These are phyloP conservation scores for Tylopilus sp. DNA, from an alignment of 1,284 basidiomycete species.

Conservation along the genomic window DNA sequence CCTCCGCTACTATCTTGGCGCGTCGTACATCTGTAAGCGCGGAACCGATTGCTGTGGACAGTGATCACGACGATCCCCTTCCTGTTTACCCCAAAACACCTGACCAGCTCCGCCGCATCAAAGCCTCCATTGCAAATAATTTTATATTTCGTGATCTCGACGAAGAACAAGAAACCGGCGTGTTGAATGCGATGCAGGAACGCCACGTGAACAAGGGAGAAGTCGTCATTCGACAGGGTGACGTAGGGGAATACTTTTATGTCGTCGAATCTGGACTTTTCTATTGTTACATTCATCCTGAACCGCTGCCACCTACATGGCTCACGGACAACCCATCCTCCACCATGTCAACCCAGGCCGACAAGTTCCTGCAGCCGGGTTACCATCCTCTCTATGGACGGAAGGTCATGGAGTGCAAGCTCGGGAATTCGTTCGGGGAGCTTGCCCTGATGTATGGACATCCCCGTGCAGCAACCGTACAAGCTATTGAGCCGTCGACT, in stretches of 20 bases:
- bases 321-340: constrained; percentile 39
- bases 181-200: constrained; percentile 96
- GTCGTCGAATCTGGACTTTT: constrained; percentile 90
- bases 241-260: constrained; percentile 97
- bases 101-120: constrained; percentile 86
- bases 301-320: constrained; percentile 59
- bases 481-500: constrained; percentile 80
- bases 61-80: constrained; percentile 57
- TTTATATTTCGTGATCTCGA: constrained; percentile 96
- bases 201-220: constrained; percentile 68
- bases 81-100: constrained; percentile 81
- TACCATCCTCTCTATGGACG: constrained; percentile 73
- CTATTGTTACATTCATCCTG: constrained; percentile 80
- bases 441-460: constrained; percentile 98
- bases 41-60: constrained; percentile 89
- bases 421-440: constrained; percentile 92
- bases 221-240: constrained; percentile 94
- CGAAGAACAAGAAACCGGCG: constrained; percentile 91
- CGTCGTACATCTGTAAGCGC: constrained; percentile 94
- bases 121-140: constrained; percentile 81
- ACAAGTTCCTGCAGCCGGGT: constrained; percentile 60
- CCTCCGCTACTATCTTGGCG: constrained; percentile 77
- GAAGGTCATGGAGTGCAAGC: constrained; percentile 81
- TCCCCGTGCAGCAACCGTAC: constrained; percentile 90
- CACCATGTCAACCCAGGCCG: constrained; percentile 35